Percentiles rank a stretch among this genome's conserved stretches.
phyloP scores from a whole-genome alignment of 495 filamentous ascomycete genomes.

The Tuber brumale region DNA sequence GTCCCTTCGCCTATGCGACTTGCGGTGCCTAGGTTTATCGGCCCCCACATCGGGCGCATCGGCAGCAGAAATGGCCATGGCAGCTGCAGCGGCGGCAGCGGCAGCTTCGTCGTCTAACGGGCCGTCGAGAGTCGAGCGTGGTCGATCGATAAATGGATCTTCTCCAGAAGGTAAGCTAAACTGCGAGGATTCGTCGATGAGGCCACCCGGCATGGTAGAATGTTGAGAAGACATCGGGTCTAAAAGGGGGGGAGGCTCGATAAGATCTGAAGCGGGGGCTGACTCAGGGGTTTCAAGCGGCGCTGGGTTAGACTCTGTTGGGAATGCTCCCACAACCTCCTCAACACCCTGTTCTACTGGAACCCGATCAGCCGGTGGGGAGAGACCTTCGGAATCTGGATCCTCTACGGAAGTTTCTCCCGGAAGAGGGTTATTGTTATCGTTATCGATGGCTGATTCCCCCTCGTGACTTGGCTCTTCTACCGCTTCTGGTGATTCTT shows the following conservation, averaged over 20 bases:
- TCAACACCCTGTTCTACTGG: neutral
- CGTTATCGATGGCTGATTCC: neutral
- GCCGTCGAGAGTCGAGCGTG: slow-evolving; percentile 13
- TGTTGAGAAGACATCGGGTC: slow-evolving; percentile 22
- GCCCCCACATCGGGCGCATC: slow-evolving; percentile 14
- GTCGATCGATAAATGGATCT: slow-evolving; percentile 12
- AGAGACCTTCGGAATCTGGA: neutral
- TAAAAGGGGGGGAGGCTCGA: slow-evolving; percentile 8
- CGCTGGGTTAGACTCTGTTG: slow-evolving; percentile 7
- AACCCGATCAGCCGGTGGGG: neutral
- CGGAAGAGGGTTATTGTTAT: neutral
- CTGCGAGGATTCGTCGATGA: slow-evolving; percentile 9
- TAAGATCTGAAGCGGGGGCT: slow-evolving; percentile 4
- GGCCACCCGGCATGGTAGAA: slow-evolving; percentile 27
- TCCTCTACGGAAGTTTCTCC: neutral
- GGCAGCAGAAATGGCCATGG: slow-evolving; percentile 25
- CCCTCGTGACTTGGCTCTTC: neutral
- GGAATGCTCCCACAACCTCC: neutral
- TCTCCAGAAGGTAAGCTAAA: slow-evolving; percentile 7
- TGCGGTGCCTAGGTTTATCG: slow-evolving; percentile 22
- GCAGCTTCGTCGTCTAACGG: slow-evolving; percentile 31
- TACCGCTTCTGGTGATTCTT: neutral
- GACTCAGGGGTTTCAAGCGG: slow-evolving; percentile 7
- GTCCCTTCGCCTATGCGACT: slow-evolving; percentile 32
- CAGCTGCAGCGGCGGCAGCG: slow-evolving; percentile 24